Conservation (phyloP, 371 early-diverging fungal genomes). For the Fennellomyces sp. region DNA sequence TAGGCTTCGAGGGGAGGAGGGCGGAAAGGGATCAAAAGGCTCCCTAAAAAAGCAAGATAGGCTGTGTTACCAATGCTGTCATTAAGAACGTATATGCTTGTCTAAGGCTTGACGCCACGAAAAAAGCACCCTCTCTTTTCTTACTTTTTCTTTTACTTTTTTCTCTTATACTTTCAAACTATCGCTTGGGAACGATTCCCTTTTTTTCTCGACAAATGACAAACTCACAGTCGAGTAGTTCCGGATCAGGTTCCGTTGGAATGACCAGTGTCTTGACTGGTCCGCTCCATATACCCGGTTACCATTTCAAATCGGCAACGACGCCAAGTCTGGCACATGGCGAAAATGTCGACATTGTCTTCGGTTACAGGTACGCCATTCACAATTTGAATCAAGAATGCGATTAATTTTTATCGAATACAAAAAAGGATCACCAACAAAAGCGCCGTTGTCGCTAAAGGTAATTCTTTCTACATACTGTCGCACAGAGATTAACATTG, state of each 20-base stretch:
- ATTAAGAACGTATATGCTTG: no score
- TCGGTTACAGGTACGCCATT: constrained; percentile 34
- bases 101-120: no score
- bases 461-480: no score
- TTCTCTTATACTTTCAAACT: no score
- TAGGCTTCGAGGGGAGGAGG: no score
- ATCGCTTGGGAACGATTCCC: no score
- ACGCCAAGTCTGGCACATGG: constrained; percentile 40
- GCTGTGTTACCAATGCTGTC: no score
- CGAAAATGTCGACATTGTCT: constrained; percentile 39
- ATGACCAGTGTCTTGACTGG: background rate
- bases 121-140: no score
- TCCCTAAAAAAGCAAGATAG: no score
- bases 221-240: background rate
- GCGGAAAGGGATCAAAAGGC: no score
- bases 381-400: background rate
- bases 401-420: background rate
- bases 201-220: background rate
- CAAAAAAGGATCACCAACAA: constrained; percentile 33
- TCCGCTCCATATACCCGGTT: constrained; percentile 38
- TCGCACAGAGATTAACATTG: no score
- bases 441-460: constrained; percentile 42
- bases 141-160: background rate
- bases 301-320: constrained; percentile 40
- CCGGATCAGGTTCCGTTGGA: background rate